Evolutionary conservation across 495 filamentous ascomycete genomes (phyloP).

Genomic region (Penicillium angulare): DNA sequence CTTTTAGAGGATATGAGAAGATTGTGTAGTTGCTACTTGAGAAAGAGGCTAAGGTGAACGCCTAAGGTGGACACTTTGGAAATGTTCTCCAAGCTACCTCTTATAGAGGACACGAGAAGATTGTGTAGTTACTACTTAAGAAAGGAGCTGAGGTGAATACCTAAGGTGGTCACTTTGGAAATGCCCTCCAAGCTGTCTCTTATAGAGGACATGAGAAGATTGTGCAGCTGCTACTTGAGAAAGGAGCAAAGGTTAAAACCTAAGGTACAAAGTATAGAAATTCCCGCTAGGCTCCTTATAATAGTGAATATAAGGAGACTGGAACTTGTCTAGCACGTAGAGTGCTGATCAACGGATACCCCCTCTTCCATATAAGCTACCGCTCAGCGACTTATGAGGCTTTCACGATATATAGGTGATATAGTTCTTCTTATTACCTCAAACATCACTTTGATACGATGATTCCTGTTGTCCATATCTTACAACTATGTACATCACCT

Average conservation of each 20-base stretch:
- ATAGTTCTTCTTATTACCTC: too few species aligned
- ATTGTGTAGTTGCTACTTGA: background rate
- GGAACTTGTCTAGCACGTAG: too few species aligned
- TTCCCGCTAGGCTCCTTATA: background rate
- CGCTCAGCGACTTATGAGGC: too few species aligned
- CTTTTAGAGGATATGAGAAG: background rate
- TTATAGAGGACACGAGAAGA: conserved; percentile 25
- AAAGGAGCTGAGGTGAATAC: conserved; percentile 16
- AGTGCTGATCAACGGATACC: too few species aligned
- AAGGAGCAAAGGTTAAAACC: background rate
- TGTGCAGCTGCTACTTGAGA: background rate
- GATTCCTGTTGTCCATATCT: too few species aligned
- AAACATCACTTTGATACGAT: too few species aligned
- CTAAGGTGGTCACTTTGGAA: too few species aligned
- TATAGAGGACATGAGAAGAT: background rate
- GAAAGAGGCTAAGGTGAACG: background rate
- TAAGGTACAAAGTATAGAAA: background rate
- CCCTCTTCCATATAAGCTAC: too few species aligned
- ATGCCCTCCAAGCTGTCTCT: too few species aligned
- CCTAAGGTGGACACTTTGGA: background rate
- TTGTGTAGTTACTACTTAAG: conserved; percentile 25
- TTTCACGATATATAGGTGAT: too few species aligned
- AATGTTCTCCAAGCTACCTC: background rate
- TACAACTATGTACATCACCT: too few species aligned
- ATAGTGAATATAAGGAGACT: background rate